Conservation (phyloP, 2,329 filamentous ascomycete species). For the Aureobasidium sp. region DNA sequence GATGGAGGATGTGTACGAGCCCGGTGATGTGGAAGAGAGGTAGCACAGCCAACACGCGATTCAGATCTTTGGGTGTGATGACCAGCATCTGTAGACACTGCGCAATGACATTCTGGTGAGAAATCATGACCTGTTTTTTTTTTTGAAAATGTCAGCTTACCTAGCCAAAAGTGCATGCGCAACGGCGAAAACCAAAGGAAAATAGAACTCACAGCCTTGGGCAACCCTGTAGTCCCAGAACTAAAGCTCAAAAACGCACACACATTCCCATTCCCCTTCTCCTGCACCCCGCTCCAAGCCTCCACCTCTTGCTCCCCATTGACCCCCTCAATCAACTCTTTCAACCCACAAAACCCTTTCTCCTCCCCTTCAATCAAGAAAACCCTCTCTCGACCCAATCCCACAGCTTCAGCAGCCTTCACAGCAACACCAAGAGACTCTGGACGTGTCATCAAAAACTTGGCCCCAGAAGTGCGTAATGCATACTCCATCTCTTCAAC, state of each 20-base stretch:
- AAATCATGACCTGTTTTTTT: constrained; percentile 40
- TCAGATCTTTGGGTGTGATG: constrained; percentile 42
- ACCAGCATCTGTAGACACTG: constrained; percentile 54
- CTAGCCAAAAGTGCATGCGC: too few relatives aligned
- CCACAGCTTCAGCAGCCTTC: constrained; percentile 46
- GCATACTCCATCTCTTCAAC: constrained; percentile 61
- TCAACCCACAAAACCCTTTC: constrained; percentile 42
- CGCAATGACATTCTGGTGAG: constrained; percentile 46
- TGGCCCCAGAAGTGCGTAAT: constrained; percentile 49
- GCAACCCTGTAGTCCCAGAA: constrained; percentile 42
- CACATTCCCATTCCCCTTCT: constrained; percentile 49
- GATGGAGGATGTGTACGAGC: constrained; percentile 54
- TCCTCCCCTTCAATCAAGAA: constrained; percentile 50
- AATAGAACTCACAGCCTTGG: constrained; percentile 34
- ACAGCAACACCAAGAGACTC: constrained; percentile 48
- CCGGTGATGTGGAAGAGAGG: constrained; percentile 58
- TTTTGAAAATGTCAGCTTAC: not conserved
- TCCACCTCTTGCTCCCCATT: constrained; percentile 36
- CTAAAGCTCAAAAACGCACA: constrained; percentile 47
- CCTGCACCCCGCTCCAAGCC: constrained; percentile 42
- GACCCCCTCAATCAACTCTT: constrained; percentile 38
- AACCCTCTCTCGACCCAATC: constrained; percentile 44
- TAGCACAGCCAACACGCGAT: constrained; percentile 48
- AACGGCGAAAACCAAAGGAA: too few relatives aligned
- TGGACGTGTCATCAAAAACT: constrained; percentile 50